Conservation (phyloP, 305 asterid species). For the Ilex paraguariensis region DNA sequence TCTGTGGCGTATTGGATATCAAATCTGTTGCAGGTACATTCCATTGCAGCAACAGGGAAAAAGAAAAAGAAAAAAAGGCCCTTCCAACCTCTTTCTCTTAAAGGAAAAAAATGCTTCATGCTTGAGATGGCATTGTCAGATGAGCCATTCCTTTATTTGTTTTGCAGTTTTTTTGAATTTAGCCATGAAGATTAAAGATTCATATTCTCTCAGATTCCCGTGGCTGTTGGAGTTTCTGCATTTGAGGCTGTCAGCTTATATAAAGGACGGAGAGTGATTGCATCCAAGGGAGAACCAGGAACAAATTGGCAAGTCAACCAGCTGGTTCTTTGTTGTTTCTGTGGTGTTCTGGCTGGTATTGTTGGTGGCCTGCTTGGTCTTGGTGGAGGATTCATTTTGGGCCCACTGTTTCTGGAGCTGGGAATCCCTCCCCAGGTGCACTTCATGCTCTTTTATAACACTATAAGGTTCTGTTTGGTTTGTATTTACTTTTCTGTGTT, state of each 20-base stretch:
- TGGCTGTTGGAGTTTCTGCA: slow-evolving; percentile 65
- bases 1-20: slow-evolving; percentile 60
- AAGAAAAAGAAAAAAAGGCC: background rate
- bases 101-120: too few species aligned
- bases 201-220: slow-evolving; percentile 57
- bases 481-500: too few species aligned
- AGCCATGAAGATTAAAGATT: background rate
- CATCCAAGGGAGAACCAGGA: slow-evolving; percentile 70
- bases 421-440: slow-evolving; percentile 94
- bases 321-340: slow-evolving; percentile 55
- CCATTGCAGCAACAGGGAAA: too few species aligned
- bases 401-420: slow-evolving; percentile 86
- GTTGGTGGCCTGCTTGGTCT: slow-evolving; percentile 97
- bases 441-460: background rate
- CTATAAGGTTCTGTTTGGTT: too few species aligned
- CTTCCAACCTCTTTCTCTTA: background rate
- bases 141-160: too few species aligned
- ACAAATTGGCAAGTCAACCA: slow-evolving; percentile 56
- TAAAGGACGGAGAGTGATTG: slow-evolving; percentile 77
- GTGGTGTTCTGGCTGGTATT: slow-evolving; percentile 76
- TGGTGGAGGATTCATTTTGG: slow-evolving; percentile 98
- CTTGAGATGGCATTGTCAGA: too few species aligned
- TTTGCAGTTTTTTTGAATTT: too few species aligned
- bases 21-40: too few species aligned
- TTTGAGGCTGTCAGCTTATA: slow-evolving; percentile 65